phyloP scores from a whole-genome alignment of 2,329 filamentous ascomycete species.

The Claviceps pazoutovae region DNA sequence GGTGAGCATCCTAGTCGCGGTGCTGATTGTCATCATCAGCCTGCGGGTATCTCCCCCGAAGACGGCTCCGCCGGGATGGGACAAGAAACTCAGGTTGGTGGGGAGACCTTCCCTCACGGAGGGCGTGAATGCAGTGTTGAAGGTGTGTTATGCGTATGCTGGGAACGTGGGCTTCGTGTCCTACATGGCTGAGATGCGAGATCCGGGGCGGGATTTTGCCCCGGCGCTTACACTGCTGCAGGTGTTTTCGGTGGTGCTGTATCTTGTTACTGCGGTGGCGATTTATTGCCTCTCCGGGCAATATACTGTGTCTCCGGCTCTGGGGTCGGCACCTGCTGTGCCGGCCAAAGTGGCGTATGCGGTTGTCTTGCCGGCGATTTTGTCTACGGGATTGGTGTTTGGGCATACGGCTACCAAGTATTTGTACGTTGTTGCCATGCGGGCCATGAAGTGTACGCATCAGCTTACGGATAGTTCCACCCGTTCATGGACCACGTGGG shows the following conservation, averaged over 20 bases:
- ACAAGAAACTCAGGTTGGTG: slow-evolving; percentile 17
- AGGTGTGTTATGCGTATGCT: slow-evolving; percentile 23
- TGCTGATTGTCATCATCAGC: slow-evolving; percentile 24
- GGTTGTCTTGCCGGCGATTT: slow-evolving; percentile 17
- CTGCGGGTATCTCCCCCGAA: slow-evolving; percentile 18
- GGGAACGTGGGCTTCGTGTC: slow-evolving; percentile 24
- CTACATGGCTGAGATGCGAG: slow-evolving; percentile 21
- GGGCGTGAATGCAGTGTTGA: slow-evolving; percentile 20
- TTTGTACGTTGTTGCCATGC: no score
- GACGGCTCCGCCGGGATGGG: slow-evolving; percentile 14
- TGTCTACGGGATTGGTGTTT: slow-evolving; percentile 20
- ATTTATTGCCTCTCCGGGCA: slow-evolving; percentile 20
- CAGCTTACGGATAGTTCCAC: slow-evolving; percentile 19
- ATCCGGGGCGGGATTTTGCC: slow-evolving; percentile 19
- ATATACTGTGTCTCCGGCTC: slow-evolving; percentile 18
- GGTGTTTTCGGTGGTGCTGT: slow-evolving; percentile 19
- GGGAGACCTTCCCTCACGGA: slow-evolving; percentile 18
- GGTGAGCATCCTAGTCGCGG: slow-evolving; percentile 20
- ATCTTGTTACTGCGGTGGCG: slow-evolving; percentile 17
- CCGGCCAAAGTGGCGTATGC: slow-evolving; percentile 21
- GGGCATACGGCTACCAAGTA: slow-evolving; percentile 5
- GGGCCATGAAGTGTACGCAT: slow-evolving; percentile 14
- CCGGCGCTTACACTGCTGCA: slow-evolving; percentile 19
- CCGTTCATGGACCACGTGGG: slow-evolving; percentile 22
- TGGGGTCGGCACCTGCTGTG: slow-evolving; percentile 18